Evolutionary conservation across 2,329 filamentous ascomycete species (phyloP), one percentile per base, ranked within the genome.

Genomic region (Penicillium occitanis): DNA sequence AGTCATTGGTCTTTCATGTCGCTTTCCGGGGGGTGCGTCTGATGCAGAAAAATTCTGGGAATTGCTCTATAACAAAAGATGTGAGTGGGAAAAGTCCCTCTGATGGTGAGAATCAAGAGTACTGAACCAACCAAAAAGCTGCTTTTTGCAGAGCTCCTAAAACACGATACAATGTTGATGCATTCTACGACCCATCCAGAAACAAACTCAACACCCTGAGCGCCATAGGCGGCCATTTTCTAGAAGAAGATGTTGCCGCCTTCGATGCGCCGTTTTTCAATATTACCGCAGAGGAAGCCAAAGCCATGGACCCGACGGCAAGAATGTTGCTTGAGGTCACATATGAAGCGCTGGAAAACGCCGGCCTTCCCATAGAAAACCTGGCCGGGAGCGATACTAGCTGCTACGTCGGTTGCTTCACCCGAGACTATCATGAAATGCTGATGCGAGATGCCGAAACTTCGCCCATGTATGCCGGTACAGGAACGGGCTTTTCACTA

Each of bases 201-300:
- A 33, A 57, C 8, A 64, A 40, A 40, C 19, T 46, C 3, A 33
- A 33, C 17, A 55, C 33, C 13, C 25, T 57, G 10, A 58, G 22
- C 66, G 53, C 35, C 25, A 14, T 46, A 25, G 64, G 66, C 8
- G 69, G 65, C 4, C 62, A 75, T 59, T 76, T 76, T 58, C 48
- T 78, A 4, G 14, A 69, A 4, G 61, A 73, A 25, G 71, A 75
- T 63, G 28, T 71, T 10, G 58, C 53, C 3, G 33, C 30, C 0
- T 76, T 77, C 42, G 75, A 77, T 65, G 71, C 73, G 1, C 17
- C 66, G 0, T 77, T 77, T 55, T 77, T 77, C 66, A 66, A 68
- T 22, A 71, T 76, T 33, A 70, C 63, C n/a, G 40, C 61, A 2
- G 53, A 67, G 8, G 73, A 74, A 35, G 72, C 63, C 22, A 50